Evolutionary conservation across 345 rosid species (phyloP).

Genomic region (Pugionium dolabratum): DNA sequence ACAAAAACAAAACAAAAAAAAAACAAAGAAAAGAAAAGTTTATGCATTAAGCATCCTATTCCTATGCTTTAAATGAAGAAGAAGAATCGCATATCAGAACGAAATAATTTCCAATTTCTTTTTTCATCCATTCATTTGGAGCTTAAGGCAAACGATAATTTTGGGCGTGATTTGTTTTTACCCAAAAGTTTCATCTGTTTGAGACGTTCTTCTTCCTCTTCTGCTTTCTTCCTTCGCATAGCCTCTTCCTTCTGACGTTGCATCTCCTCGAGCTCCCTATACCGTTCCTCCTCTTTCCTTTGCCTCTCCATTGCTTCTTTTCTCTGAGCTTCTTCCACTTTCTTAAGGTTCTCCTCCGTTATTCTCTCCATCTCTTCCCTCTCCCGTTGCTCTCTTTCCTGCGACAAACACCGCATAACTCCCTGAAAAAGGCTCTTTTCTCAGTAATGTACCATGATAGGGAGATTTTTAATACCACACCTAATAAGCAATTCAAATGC

Average conservation of each 20-base stretch:
- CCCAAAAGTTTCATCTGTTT: constrained; percentile 94
- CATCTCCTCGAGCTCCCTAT: constrained; percentile 73
- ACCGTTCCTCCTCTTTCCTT: constrained; percentile 80
- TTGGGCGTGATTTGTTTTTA: constrained; percentile 92
- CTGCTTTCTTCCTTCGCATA: constrained; percentile 75
- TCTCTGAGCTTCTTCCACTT: constrained; percentile 78
- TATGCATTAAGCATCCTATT: neutral
- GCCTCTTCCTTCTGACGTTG: constrained; percentile 88
- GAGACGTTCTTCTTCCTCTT: constrained; percentile 87
- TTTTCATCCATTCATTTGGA: constrained; percentile 55
- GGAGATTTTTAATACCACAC: constrained; percentile 10
- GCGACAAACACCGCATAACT: constrained; percentile 39
- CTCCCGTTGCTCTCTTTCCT: constrained; percentile 72
- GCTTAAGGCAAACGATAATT: constrained; percentile 83
- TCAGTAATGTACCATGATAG: constrained; percentile 19
- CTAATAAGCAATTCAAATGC: neutral
- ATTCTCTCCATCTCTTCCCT: constrained; percentile 76
- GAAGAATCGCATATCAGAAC: constrained; percentile 2
- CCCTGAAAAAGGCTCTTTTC: constrained; percentile 29
- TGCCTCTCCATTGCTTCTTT: constrained; percentile 88
- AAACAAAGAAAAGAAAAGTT: neutral
- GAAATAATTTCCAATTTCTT: neutral
- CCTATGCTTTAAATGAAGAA: neutral
- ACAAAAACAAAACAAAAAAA: neutral
- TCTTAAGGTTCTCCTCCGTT: constrained; percentile 74